A percentile compares a stretch with the other conserved stretches of the same genome.
These are phyloP conservation scores for Eucalyptus sp. DNA, from an alignment of 345 rosid genomes.

Conservation along the genomic window DNA sequence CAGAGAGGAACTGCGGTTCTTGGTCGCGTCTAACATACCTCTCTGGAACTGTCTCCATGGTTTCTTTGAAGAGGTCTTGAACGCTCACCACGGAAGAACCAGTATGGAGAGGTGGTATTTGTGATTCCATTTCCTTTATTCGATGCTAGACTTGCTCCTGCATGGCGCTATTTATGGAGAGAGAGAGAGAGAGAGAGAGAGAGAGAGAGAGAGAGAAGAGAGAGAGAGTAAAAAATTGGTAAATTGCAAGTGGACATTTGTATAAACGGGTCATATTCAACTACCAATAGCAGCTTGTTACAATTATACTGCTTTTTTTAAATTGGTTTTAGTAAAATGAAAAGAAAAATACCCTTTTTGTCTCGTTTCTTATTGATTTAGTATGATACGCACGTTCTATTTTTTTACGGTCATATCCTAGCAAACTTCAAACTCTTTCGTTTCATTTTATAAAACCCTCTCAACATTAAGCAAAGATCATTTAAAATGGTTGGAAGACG, in stretches of 20 bases:
- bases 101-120: not conserved
- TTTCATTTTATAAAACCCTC: not conserved
- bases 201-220: not conserved
- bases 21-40: not conserved
- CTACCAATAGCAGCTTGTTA: not conserved
- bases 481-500: not conserved
- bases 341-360: not conserved
- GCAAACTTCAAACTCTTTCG: not conserved
- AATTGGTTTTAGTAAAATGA: not conserved
- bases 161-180: not conserved
- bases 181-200: not conserved
- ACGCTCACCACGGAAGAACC: not conserved
- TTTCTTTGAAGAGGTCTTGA: slow-evolving; percentile 7
- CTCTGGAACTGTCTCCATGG: not conserved
- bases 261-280: not conserved
- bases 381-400: not conserved
- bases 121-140: not conserved
- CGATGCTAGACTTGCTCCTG: not conserved
- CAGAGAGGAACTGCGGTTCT: not conserved
- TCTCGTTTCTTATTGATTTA: not conserved
- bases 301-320: not conserved
- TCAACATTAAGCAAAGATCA: not conserved
- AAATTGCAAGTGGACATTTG: no score
- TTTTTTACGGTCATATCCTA: not conserved
- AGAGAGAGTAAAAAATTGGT: not conserved